Conservation (phyloP, 805 yeast species). For the Brettanomyces naardenensis region DNA sequence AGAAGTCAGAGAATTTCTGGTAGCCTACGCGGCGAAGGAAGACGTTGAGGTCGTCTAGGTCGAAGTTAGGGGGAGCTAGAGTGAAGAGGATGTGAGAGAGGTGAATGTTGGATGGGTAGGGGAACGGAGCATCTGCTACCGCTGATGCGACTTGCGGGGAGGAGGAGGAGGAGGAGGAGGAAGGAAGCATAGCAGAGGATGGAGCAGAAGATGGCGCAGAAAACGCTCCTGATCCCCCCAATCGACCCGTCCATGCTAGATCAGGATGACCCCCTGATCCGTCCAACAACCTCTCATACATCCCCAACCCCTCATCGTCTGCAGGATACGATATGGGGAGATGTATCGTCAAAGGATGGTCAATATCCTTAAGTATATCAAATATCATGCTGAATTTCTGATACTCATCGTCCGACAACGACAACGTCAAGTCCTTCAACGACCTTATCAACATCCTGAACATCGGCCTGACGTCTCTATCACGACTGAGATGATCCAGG, state of each 20-base stretch:
- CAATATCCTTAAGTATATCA: constrained; percentile 1
- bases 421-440: constrained; percentile 6
- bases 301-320: background rate
- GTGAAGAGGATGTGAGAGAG: constrained; percentile 4
- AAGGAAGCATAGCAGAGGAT: too few species aligned
- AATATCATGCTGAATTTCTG: constrained; percentile 1
- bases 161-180: too few species aligned
- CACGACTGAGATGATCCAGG: background rate
- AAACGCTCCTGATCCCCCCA: too few species aligned
- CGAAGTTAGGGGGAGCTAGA: background rate
- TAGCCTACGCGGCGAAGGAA: constrained; percentile 3
- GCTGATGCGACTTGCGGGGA: too few species aligned
- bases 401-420: constrained; percentile 1
- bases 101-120: constrained; percentile 1
- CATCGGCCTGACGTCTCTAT: background rate
- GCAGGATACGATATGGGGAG: constrained; percentile 5
- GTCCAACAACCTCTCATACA: background rate
- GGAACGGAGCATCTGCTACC: too few species aligned
- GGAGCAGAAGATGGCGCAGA: too few species aligned
- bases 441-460: background rate
- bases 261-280: background rate
- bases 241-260: background rate
- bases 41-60: constrained; percentile 2
- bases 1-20: constrained; percentile 6
- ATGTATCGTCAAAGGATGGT: constrained; percentile 1